Base-by-base conservation (phyloP, 2,329 filamentous ascomycete species). In the Penicillium brevicompactum region DNA sequence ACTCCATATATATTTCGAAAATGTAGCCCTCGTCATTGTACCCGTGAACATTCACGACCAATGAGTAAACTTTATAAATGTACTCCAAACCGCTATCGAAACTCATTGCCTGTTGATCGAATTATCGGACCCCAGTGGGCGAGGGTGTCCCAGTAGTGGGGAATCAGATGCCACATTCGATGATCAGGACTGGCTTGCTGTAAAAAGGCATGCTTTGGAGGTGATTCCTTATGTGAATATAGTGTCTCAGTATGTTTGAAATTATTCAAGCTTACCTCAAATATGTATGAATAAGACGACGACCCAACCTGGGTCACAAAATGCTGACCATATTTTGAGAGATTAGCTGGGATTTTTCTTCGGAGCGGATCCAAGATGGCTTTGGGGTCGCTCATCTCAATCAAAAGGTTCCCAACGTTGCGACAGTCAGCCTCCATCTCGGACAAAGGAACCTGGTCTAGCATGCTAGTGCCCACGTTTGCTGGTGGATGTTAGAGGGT, bases 101-200 rank as follows among this genome's bases (percentile, higher is more conserved):
- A 31, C 30, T 31, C 7, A 11, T 31, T 31, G 6, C 30, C 30
- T 31, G 30, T 31, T 31, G 30, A 31, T 31, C 30, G 30, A 31
- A 31, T 11, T n/a, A 30, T 2, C 18, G 30, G 8, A 13, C 46
- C 46, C 34, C 4, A 49, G n/a, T 49, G 6, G 3, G 27, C 38
- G 16, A 49, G 13, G 27, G 14, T 49, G 41, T 49, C 46, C 6
- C 40, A 34, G 27, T 49, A 49, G 16, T 49, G 8, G 27, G 46
- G 47, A 31, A 49, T 49, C 3, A 49, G 24, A 42, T 49, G 42
- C 47, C n/a, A 49, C 2, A 22, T 49, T 16, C 24, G 37, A 42
- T 34, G 40, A 1, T 49, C 37, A 21, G 24, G 6, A n/a, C 42
- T 8, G 6, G 40, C 47, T 49, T 49, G 2, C 6, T 49, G 5